Evolutionary conservation across 2,329 filamentous ascomycete species (phyloP).

Genomic region (Knoxdaviesia capensis): DNA sequence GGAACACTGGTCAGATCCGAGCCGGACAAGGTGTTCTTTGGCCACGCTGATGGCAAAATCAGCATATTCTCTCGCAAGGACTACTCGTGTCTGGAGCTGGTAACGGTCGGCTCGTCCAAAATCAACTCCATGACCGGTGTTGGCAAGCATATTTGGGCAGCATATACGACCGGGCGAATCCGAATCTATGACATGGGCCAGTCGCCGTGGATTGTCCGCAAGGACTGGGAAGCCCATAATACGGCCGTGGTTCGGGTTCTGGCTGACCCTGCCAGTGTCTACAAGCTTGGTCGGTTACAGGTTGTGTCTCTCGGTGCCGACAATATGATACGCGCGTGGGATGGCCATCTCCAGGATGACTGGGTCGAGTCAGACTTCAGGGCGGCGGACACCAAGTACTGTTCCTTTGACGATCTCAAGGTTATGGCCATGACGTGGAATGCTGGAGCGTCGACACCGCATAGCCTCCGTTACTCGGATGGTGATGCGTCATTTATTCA

Average conservation of each 20-base stretch:
- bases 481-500: slow-evolving; percentile 61
- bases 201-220: slow-evolving; percentile 75
- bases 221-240: slow-evolving; percentile 87
- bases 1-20: slow-evolving; percentile 57
- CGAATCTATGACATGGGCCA: slow-evolving; percentile 75
- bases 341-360: slow-evolving; percentile 81
- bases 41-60: slow-evolving; percentile 83
- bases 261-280: slow-evolving; percentile 63
- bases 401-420: slow-evolving; percentile 63
- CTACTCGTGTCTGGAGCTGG: slow-evolving; percentile 55
- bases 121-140: slow-evolving; percentile 74
- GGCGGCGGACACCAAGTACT: slow-evolving; percentile 60
- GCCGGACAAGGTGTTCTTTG: slow-evolving; percentile 67
- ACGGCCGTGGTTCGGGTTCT: slow-evolving; percentile 61
- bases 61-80: slow-evolving; percentile 72
- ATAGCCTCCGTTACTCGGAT: slow-evolving; percentile 50
- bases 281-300: slow-evolving; percentile 66
- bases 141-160: slow-evolving; percentile 74
- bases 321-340: slow-evolving; percentile 70
- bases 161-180: slow-evolving; percentile 83
- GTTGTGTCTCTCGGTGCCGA: slow-evolving; percentile 77
- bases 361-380: slow-evolving; percentile 91
- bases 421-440: slow-evolving; percentile 88
- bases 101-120: slow-evolving; percentile 86
- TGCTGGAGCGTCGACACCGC: slow-evolving; percentile 85